Evolutionary conservation across 2,329 filamentous ascomycete species (phyloP), one percentile per base, ranked within the genome.

Genomic region (Penicillium sp.): DNA sequence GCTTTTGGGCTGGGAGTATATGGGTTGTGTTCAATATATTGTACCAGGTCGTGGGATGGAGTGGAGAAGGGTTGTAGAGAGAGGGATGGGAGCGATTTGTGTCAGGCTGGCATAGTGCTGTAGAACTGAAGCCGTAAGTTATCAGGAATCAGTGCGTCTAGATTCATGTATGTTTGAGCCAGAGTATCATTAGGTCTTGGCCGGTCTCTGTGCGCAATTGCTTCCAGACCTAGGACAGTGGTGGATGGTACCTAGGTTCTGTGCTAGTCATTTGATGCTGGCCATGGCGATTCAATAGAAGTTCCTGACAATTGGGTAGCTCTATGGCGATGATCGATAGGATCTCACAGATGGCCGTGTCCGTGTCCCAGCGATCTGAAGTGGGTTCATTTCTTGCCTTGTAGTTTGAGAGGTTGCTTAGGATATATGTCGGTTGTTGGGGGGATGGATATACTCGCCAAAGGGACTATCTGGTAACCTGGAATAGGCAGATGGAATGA

Each of bases 21-120:
- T 59, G 59, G 56, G 37, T 51, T 47, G 59, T 57, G 54, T 63
- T 64, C 62, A 62, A 66, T 66, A 65, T 50, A 61, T 50, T 62
- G 58, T 22, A 9, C 30, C 12, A 33, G 17, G 15, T 35, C 10
- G 6, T 35, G 10, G 38, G 15, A 30, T 35, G 1, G 22, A 37
- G 53, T 55, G 56, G 58, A 19, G 45, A 51, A 40, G 30, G 17
- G 45, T 57, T 57, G 35, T 35, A 56, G 40, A 17, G 33, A 51
- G 19, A 40, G 49, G 38, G 42, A 55, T 42, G n/a, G 49, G 59
- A 12, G 12, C 12, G 37, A 28, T 28, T 9, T 12, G n/a, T 40
- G 24, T 6, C 35, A 28, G 49, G 12, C 22, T 10, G 13, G 12
- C 9, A 35, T 7, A 24, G 50, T 44, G n/a, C 45, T 35, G 12